These are phyloP conservation scores for Neurospora sp. DNA, from an alignment of 495 filamentous ascomycete genomes.

Conservation along the genomic window DNA sequence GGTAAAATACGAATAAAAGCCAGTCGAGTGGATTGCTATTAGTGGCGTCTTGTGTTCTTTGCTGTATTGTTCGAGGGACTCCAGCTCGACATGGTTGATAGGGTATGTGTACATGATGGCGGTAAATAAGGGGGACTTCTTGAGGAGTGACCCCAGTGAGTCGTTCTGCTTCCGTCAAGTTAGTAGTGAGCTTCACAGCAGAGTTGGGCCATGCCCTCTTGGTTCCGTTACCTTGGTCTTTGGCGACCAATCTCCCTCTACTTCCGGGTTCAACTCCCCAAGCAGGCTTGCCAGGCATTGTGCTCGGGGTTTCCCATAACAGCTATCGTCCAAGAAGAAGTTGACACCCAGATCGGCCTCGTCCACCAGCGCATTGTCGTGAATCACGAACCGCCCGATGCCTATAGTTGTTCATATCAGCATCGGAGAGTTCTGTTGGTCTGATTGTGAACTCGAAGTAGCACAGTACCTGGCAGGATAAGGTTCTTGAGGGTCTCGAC, in stretches of 20 bases:
- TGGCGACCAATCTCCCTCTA: conserved; percentile 55
- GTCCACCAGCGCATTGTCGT: conserved; percentile 65
- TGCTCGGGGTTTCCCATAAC: conserved; percentile 70
- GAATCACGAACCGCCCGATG: conserved; percentile 88
- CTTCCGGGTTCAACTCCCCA: conserved; percentile 92
- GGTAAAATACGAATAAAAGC: conserved; percentile 80
- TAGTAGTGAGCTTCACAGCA: conserved; percentile 7
- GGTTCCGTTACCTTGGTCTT: conserved; percentile 23
- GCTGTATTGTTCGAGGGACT: conserved; percentile 47
- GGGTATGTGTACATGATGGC: conserved; percentile 69
- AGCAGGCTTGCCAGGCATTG: conserved; percentile 66
- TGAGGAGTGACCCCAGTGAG: conserved; percentile 28
- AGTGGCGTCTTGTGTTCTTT: conserved; percentile 57
- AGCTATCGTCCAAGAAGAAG: conserved; percentile 82
- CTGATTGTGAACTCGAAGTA: neutral
- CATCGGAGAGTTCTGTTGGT: neutral
- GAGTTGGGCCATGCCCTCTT: neutral
- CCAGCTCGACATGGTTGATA: conserved; percentile 47
- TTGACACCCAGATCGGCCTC: conserved; percentile 88
- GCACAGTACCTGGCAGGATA: conserved; percentile 59
- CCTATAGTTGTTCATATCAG: conserved; percentile 32
- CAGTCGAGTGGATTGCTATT: conserved; percentile 74
- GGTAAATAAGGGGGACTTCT: conserved; percentile 49
- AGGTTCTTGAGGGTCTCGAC: conserved; percentile 95
- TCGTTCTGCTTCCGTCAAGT: neutral